phyloP scores from a whole-genome alignment of 2,329 filamentous ascomycete species.

The Fusarium heterosporum region DNA sequence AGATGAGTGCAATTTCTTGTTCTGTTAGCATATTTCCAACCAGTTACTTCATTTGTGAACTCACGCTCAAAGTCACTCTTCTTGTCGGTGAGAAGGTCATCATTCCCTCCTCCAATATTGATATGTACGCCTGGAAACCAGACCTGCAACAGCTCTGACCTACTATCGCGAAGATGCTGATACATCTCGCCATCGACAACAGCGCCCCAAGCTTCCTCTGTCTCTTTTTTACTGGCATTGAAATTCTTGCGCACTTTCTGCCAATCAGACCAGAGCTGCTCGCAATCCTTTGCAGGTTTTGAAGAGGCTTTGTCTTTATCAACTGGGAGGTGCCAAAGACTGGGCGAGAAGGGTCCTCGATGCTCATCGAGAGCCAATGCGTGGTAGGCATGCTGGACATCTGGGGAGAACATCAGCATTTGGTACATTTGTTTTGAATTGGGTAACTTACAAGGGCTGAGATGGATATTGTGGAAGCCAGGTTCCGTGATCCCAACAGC shows the following conservation, averaged over 20 bases:
- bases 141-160: constrained; percentile 40
- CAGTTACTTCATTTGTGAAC: neutral
- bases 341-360: constrained; percentile 50
- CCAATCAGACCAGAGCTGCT: constrained; percentile 31
- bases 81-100: constrained; percentile 35
- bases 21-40: constrained; percentile 1
- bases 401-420: constrained; percentile 28
- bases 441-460: constrained; percentile 42
- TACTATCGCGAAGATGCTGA: constrained; percentile 20
- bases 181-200: constrained; percentile 40
- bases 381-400: constrained; percentile 66
- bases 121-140: constrained; percentile 48
- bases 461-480: constrained; percentile 43
- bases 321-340: constrained; percentile 47
- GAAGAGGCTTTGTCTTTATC: constrained; percentile 10
- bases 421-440: neutral
- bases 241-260: constrained; percentile 16
- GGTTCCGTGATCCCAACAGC: constrained; percentile 31
- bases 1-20: constrained; percentile 44
- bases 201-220: constrained; percentile 29
- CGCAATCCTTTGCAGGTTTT: constrained; percentile 14
- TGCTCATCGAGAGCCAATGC: constrained; percentile 66
- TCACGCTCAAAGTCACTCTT: constrained; percentile 45
- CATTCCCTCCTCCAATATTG: constrained; percentile 44
- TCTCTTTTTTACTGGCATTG: constrained; percentile 15